These are phyloP conservation scores for Candida railenensis DNA, from an alignment of 805 yeast species.

Conservation along the genomic window DNA sequence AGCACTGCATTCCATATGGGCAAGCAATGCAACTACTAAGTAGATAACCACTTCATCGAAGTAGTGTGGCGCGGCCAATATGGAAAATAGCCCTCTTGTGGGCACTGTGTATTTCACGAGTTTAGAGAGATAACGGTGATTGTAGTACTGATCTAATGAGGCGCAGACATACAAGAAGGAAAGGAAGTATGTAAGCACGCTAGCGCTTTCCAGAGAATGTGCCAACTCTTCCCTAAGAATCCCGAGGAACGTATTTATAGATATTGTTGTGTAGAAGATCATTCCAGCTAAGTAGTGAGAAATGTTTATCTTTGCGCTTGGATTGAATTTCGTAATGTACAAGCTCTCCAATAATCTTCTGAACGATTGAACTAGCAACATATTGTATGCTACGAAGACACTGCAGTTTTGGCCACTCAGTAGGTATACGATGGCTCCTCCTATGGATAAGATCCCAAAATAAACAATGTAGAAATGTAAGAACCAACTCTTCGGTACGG, in stretches of 20 bases:
- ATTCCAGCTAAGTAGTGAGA: conserved; percentile 68
- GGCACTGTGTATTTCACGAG: conserved; percentile 61
- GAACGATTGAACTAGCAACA: conserved; percentile 46
- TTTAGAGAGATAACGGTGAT: conserved; percentile 50
- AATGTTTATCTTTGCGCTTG: conserved; percentile 55
- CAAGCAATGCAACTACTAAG: conserved; percentile 25
- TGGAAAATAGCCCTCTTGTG: conserved; percentile 44
- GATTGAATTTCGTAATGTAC: conserved; percentile 46
- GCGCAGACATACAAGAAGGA: conserved; percentile 45
- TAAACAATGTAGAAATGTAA: conserved; percentile 59
- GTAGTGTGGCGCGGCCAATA: conserved; percentile 67
- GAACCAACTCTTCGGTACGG: conserved; percentile 64
- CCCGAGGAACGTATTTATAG: conserved; percentile 31
- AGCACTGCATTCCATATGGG: conserved; percentile 6
- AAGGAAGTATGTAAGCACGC: background rate
- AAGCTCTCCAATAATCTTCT: conserved; percentile 58
- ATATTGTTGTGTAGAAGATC: conserved; percentile 52
- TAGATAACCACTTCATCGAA: conserved; percentile 65
- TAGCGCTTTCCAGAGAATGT: background rate
- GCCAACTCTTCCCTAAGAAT: background rate
- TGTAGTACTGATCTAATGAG: conserved; percentile 51
- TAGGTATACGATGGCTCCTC: conserved; percentile 6
- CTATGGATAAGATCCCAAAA: conserved; percentile 15
- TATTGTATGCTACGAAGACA: conserved; percentile 11
- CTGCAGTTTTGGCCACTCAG: conserved; percentile 1